phyloP scores from a whole-genome alignment of 768 basidiomycete genomes.

The Trichaptum fuscoviolaceum region DNA sequence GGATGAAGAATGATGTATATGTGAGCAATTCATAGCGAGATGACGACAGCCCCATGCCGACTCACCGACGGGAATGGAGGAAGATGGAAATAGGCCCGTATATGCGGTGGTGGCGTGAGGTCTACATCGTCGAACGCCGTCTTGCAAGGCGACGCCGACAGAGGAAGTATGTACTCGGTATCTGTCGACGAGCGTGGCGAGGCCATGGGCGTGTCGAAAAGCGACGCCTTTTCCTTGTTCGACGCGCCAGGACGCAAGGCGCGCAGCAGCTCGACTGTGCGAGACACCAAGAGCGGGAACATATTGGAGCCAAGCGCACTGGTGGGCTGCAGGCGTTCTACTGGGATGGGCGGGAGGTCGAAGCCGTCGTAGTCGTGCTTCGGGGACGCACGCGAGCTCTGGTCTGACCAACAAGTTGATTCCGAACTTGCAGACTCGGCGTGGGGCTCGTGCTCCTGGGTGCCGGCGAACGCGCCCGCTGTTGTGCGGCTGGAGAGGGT shows the following conservation, averaged over 20 bases:
- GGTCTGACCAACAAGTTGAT: conserved; percentile 14
- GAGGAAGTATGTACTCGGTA: conserved; percentile 47
- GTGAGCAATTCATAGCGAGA: conserved; percentile 12
- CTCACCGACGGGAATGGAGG: conserved; percentile 32
- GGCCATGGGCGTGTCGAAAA: conserved; percentile 36
- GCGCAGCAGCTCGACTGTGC: conserved; percentile 50
- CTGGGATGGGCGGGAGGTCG: conserved; percentile 14
- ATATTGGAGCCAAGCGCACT: conserved; percentile 31
- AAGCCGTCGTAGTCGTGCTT: conserved; percentile 8
- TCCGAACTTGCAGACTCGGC: conserved; percentile 10
- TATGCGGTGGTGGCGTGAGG: conserved; percentile 27
- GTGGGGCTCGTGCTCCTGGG: conserved; percentile 17
- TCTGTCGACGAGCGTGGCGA: conserved; percentile 36
- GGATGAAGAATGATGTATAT: conserved; percentile 14
- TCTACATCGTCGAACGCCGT: conserved; percentile 40
- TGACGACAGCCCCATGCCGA: conserved; percentile 12
- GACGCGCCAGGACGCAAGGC: conserved; percentile 29
- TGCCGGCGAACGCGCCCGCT: conserved; percentile 21
- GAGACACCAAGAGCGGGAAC: conserved; percentile 45
- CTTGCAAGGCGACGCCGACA: conserved; percentile 47
- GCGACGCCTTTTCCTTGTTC: conserved; percentile 20
- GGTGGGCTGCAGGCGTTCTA: conserved; percentile 16
- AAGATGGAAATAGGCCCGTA: conserved; percentile 18
- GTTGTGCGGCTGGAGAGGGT: conserved; percentile 38
- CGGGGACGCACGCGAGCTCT: conserved; percentile 11